These are phyloP conservation scores for Mortierella claussenii DNA, from an alignment of 192 early-diverging fungal genomes.

Conservation along the genomic window DNA sequence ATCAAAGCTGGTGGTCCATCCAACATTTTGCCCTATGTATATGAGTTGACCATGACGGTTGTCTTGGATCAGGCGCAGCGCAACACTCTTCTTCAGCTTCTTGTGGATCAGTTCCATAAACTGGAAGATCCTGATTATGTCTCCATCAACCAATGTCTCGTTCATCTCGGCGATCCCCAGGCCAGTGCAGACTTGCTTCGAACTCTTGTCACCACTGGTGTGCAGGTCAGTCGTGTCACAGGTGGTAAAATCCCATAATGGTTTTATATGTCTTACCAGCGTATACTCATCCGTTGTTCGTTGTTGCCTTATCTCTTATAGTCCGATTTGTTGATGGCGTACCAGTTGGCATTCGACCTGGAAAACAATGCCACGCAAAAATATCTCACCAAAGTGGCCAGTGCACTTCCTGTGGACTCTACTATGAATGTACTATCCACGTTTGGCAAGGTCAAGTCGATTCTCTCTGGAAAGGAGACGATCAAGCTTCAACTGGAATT, in stretches of 20 bases:
- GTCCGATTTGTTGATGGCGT: conserved; percentile 81
- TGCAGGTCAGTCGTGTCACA: conserved; percentile 58
- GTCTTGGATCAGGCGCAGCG: conserved; percentile 85
- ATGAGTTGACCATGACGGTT: conserved; percentile 86
- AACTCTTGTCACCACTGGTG: conserved; percentile 67
- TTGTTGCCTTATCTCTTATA: conserved; percentile 29
- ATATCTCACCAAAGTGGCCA: conserved; percentile 86
- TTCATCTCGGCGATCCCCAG: conserved; percentile 87
- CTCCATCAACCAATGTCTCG: conserved; percentile 89
- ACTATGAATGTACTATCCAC: conserved; percentile 39
- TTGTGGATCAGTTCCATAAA: conserved; percentile 80
- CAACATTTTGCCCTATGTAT: conserved; percentile 85
- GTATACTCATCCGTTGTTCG: too few relatives aligned
- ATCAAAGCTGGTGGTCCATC: conserved; percentile 76
- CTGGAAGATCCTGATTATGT: conserved; percentile 91
- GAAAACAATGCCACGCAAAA: conserved; percentile 97
- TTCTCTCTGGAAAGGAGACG: conserved; percentile 90
- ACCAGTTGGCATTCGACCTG: conserved; percentile 98
- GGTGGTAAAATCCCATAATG: neutral
- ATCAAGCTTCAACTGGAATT: conserved; percentile 96
- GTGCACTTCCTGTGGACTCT: conserved; percentile 62
- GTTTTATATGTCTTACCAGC: too few relatives aligned
- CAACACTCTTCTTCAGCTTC: conserved; percentile 80
- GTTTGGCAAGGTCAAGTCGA: conserved; percentile 74
- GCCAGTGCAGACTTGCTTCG: conserved; percentile 81